Base-by-base conservation (phyloP, 2,329 filamentous ascomycete genomes). In the Hypoxylon sp. region DNA sequence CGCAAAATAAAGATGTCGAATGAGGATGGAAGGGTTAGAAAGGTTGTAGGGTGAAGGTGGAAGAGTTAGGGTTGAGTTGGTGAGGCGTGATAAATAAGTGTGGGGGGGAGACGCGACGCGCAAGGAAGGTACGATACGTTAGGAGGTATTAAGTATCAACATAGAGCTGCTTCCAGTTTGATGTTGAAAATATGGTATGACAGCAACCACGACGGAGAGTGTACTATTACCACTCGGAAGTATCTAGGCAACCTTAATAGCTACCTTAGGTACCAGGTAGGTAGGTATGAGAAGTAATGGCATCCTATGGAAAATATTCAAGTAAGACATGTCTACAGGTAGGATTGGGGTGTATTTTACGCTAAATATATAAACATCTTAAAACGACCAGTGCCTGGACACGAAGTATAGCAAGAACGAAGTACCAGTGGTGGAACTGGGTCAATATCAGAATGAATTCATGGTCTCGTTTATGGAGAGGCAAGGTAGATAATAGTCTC, bases 401-500 rank as follows among this genome's bases (percentile, higher is more conserved):
- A 34, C 2, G 13, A 34, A 13, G 32, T 34, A 34, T 34, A 34
- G 13, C 11, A 34, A 15, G 32, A 34, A 34, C 1, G 32, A 15
- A 11, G 3, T 32, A 11, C 8, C 2, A 32, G 30, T 10, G 11
- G 17, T 15, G 26, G 2, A 26, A 26, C n/a, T 26, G 13, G 17
- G 15, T 6, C 7, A 13, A 24, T 6, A 22, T 43, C 7, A 43
- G 37, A 49, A 19, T 50, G 46, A 32, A 41, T 49, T 63, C 54
- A 30, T 62, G 43, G 49, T 59, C 53, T 46, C 56, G 54, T 60
- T 59, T 56, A 30, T 58, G 52, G 19, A 13, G 24, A 46, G 19
- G 20, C 24, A 46, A n/a, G n/a, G 41, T 47, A 47, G 41, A 62
- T 32, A 56, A 22, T 32, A 13, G 51, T 56, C 47, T 75, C 47